Evolutionary conservation across 2,329 filamentous ascomycete genomes (phyloP), one percentile per base, ranked within the genome.

Genomic region (Aspergillus latus): DNA sequence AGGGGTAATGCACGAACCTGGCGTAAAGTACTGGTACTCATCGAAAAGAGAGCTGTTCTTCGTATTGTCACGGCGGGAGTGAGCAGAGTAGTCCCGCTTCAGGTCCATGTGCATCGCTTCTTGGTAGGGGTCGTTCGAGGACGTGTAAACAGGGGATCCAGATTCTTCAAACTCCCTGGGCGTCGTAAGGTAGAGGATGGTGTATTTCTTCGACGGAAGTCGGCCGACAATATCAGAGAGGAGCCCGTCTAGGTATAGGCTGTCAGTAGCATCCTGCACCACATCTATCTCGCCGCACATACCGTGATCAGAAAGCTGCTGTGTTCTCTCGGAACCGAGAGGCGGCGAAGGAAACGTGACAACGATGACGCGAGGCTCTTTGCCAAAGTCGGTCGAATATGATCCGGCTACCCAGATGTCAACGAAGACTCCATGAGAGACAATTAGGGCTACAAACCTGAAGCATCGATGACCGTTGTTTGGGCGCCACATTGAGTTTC

Each of bases 1-100:
- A 28, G 15, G 21, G 37, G 37, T 32, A 28, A 15, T 32, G 34
- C 16, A 78, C 82, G 66, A 76, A 93, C 90, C 90, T 67, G 92
- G 90, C 9, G 88, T 93, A 64, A 99, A 88, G 78, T 92, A 97
- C 72, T 96, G 89, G 74, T 99, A 99, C 73, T 89, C 92, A 75
- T 95, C 89, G 67, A 99, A 97, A 43, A 80, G 61, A 28, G 78
- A 75, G 36, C 68, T 68, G 39, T 71, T 72, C 21, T 57, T 67
- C 57, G 82, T 79, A 13, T 70, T 68, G 15, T 74, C 74, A 54
- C 72, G 56, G 30, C 62, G 61, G 9, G 54, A 50, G 42, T 69
- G 61, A 5, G 69, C 62, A 49, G 65, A 69, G 55, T 81, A 73
- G 63, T 85, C 81, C 63, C 91, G 84, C 82, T 90, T 94, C 62